A percentile compares a stretch with the other conserved stretches of the same genome.
phyloP scores from a whole-genome alignment of 495 filamentous ascomycete genomes.

The Aspergillus asperescens region DNA sequence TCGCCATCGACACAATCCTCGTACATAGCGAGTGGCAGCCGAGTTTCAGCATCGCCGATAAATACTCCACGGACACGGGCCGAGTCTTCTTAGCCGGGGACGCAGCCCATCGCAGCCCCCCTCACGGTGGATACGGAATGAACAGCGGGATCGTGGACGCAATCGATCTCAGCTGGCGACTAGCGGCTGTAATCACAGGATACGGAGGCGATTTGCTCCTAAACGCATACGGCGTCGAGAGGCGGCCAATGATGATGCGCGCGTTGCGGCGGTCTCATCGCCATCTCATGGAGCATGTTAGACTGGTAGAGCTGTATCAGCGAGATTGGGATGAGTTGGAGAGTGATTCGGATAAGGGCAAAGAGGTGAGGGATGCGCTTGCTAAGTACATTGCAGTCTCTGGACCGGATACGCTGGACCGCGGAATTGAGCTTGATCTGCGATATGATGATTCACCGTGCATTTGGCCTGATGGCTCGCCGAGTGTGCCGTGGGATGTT shows the following conservation, averaged over 20 bases:
- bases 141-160: conserved; percentile 33
- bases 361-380: background rate
- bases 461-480: conserved; percentile 15
- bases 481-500: conserved; percentile 14
- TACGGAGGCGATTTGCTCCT: conserved; percentile 21
- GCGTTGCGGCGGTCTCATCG: conserved; percentile 2
- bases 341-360: background rate
- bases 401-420: conserved; percentile 22
- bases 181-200: conserved; percentile 24
- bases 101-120: conserved; percentile 47
- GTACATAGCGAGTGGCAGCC: conserved; percentile 23
- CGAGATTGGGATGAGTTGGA: background rate
- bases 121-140: conserved; percentile 36
- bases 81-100: conserved; percentile 52
- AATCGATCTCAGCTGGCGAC: conserved; percentile 26
- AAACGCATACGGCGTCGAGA: conserved; percentile 21
- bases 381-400: conserved; percentile 6
- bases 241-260: conserved; percentile 13
- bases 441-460: conserved; percentile 21
- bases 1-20: conserved; percentile 31
- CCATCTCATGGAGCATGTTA: conserved; percentile 2
- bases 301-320: background rate
- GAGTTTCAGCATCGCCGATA: conserved; percentile 18
- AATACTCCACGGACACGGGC: conserved; percentile 14
- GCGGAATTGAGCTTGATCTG: conserved; percentile 25